Percentiles rank a stretch among this genome's conserved stretches.
Evolutionary conservation across 495 filamentous ascomycete genomes (phyloP).

Genomic region (Hypoxylon fuscum): DNA sequence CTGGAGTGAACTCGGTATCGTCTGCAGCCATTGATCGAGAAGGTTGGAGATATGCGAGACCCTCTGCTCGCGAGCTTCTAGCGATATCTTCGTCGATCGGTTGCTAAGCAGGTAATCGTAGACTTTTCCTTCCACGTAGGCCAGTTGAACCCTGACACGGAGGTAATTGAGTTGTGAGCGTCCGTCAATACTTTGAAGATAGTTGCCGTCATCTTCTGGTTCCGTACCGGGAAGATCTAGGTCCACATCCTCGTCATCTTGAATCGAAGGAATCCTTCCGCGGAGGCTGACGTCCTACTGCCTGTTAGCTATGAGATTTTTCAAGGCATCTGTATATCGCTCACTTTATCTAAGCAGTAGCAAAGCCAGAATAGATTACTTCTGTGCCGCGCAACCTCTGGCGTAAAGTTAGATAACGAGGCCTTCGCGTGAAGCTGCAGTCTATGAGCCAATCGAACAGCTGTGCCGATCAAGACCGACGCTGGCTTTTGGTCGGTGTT

Average conservation of each 20-base stretch:
- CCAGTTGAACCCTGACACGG: conserved; percentile 39
- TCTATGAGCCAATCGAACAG: conserved; percentile 42
- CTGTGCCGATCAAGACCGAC: conserved; percentile 45
- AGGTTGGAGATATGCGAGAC: conserved; percentile 29
- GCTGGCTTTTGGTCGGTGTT: conserved; percentile 42
- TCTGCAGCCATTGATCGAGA: conserved; percentile 40
- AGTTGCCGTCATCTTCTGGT: conserved; percentile 29
- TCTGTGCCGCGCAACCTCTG: conserved; percentile 40
- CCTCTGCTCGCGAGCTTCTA: conserved; percentile 26
- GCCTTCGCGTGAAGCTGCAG: conserved; percentile 38
- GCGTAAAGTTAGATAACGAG: conserved; percentile 22
- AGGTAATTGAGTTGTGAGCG: conserved; percentile 39
- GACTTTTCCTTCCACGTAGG: conserved; percentile 40
- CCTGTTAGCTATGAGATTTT: neutral
- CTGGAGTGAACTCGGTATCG: conserved; percentile 37
- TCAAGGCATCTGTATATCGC: no score
- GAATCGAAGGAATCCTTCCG: conserved; percentile 41
- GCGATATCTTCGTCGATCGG: conserved; percentile 35
- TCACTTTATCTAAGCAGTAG: conserved; percentile 44
- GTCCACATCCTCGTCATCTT: conserved; percentile 44
- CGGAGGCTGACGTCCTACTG: conserved; percentile 41
- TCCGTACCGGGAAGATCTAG: conserved; percentile 35
- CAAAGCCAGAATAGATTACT: conserved; percentile 47
- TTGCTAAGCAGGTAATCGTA: conserved; percentile 46
- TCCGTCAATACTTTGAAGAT: conserved; percentile 40